Evolutionary conservation across 768 basidiomycete species (phyloP).

Genomic region (Phlebiopsis flavidoalba): DNA sequence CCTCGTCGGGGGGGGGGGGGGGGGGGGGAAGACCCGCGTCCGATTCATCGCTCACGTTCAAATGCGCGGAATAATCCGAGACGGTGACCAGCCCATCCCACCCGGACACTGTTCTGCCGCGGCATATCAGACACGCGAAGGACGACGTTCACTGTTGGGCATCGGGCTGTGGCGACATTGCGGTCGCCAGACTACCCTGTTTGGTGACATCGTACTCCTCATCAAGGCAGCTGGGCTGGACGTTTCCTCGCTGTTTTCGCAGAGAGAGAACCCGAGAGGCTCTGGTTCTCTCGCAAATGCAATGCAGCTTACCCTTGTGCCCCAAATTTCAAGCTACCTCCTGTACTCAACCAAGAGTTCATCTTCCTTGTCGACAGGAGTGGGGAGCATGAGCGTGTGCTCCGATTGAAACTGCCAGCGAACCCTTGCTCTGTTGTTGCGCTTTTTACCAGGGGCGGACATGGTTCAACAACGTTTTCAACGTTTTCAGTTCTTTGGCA

Average conservation of each 20-base stretch:
- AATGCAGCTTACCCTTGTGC: slow-evolving; percentile 49
- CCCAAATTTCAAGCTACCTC: slow-evolving; percentile 43
- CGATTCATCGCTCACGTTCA: slow-evolving; percentile 42
- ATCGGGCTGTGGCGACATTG: slow-evolving; percentile 35
- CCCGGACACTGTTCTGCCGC: slow-evolving; percentile 24
- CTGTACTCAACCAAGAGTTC: slow-evolving; percentile 45
- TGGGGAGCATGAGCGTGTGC: slow-evolving; percentile 41
- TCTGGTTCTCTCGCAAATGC: slow-evolving; percentile 36
- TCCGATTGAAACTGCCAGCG: slow-evolving; percentile 41
- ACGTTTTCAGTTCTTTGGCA: slow-evolving; percentile 54
- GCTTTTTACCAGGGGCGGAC: slow-evolving; percentile 38
- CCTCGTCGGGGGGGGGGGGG: too few species aligned
- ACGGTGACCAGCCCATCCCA: slow-evolving; percentile 44
- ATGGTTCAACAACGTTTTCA: slow-evolving; percentile 38
- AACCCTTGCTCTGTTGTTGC: slow-evolving; percentile 44
- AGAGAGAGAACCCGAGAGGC: slow-evolving; percentile 30
- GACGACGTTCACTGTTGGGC: slow-evolving; percentile 30
- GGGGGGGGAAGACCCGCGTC: slow-evolving; percentile 35
- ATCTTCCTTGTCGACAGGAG: slow-evolving; percentile 58
- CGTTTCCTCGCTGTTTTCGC: slow-evolving; percentile 50
- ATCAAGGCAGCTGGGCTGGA: slow-evolving; percentile 47
- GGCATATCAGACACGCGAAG: slow-evolving; percentile 29
- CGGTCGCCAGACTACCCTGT: slow-evolving; percentile 39
- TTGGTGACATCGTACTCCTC: slow-evolving; percentile 45
- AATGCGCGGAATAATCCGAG: slow-evolving; percentile 40